Evolutionary conservation across 2,329 filamentous ascomycete genomes (phyloP).

Genomic region (Emmonsiellopsis sp.): DNA sequence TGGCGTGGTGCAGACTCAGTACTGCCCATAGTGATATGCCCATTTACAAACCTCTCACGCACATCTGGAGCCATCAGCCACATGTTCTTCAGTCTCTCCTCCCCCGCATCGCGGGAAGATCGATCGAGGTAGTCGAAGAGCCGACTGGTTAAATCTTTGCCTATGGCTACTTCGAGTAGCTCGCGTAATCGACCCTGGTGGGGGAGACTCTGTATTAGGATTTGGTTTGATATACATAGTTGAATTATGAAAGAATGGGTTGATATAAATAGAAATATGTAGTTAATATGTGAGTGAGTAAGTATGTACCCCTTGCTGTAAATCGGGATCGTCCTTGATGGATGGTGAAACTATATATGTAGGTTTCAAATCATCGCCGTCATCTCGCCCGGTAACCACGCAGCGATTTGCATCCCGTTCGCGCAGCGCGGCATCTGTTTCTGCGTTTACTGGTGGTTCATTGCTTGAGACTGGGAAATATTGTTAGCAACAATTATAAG

Average conservation of each 20-base stretch:
- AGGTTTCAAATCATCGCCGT: background rate
- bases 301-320: background rate
- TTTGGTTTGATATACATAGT: background rate
- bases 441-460: background rate
- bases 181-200: background rate
- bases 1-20: background rate
- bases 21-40: background rate
- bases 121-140: conserved; percentile 4
- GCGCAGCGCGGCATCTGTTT: background rate
- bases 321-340: background rate
- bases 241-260: no score
- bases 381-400: background rate
- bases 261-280: no score
- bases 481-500: background rate
- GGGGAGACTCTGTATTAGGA: background rate
- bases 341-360: background rate
- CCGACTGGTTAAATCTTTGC: background rate
- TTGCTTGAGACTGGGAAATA: background rate
- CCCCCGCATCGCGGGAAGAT: background rate
- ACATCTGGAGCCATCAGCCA: conserved; percentile 6
- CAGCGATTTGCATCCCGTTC: background rate
- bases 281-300: no score
- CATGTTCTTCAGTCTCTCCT: conserved; percentile 5
- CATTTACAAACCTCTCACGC: background rate
- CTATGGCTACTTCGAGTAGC: background rate